Percentiles rank a stretch among this genome's conserved stretches.
phyloP scores from a whole-genome alignment of 108 stramenopile species.

The Mayamaea pseudoterrestris region DNA sequence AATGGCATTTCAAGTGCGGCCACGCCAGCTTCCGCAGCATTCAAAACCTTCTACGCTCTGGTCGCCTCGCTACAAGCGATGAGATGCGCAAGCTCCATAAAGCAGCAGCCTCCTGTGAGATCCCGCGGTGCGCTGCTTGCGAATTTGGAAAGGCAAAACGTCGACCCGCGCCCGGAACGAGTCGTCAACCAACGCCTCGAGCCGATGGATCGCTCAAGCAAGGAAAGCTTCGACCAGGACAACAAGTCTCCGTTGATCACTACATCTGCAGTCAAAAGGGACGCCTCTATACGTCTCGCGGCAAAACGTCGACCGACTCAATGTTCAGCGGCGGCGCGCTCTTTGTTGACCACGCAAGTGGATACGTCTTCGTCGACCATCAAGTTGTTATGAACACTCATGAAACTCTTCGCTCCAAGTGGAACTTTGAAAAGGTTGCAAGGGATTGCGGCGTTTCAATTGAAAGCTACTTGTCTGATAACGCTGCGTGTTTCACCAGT shows the following conservation, averaged over 20 bases:
- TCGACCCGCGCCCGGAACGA: not conserved
- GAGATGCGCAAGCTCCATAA: no score
- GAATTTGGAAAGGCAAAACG: conserved; percentile 5
- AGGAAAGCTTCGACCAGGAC: conserved; percentile 16
- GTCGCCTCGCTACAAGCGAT: no score
- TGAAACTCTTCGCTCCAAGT: conserved; percentile 2
- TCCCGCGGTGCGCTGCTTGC: conserved; percentile 9
- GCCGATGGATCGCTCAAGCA: conserved; percentile 6
- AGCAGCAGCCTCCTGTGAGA: not conserved
- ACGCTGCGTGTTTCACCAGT: conserved; percentile 15
- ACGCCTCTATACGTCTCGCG: conserved; percentile 12
- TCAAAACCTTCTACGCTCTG: no score
- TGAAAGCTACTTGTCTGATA: conserved; percentile 13
- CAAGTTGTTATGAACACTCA: conserved; percentile 1
- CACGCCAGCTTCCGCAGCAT: no score
- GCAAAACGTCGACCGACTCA: conserved; percentile 17
- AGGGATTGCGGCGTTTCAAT: not conserved
- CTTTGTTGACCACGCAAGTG: conserved; percentile 21
- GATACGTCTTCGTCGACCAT: not conserved
- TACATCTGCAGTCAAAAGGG: conserved; percentile 13
- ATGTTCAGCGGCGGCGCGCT: conserved; percentile 11
- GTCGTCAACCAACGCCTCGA: not conserved
- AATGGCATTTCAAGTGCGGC: no score
- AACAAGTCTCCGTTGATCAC: conserved; percentile 26
- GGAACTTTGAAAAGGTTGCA: conserved; percentile 1